A percentile compares a stretch with the other conserved stretches of the same genome.
These are phyloP conservation scores for Plasmopara viticola DNA, from an alignment of 352 stramenopile species.

Conservation along the genomic window DNA sequence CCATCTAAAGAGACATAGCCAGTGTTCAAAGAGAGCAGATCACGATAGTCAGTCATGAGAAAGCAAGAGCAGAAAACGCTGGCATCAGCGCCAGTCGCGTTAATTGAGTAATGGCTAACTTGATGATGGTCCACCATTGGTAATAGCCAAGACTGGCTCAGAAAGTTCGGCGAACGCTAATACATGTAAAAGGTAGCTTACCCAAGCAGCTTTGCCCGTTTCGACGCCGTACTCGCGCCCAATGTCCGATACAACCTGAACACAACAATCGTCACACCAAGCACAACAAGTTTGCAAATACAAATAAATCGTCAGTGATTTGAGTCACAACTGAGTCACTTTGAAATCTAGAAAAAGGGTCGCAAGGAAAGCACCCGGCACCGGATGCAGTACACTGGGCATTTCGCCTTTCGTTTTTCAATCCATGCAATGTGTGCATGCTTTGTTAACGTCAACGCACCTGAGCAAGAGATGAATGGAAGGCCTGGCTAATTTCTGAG, in stretches of 20 bases:
- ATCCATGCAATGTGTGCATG: neutral
- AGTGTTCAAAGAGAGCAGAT: constrained; percentile 35
- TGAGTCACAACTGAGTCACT: constrained; percentile 7
- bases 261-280: constrained; percentile 5
- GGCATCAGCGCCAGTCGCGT: neutral
- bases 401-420: neutral
- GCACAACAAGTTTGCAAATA: constrained; percentile 15
- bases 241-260: constrained; percentile 35
- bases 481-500: constrained; percentile 30
- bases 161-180: constrained; percentile 22
- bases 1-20: constrained; percentile 42
- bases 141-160: constrained; percentile 13
- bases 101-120: constrained; percentile 31
- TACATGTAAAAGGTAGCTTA: constrained; percentile 15
- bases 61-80: constrained; percentile 9
- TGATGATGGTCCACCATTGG: constrained; percentile 23
- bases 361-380: neutral
- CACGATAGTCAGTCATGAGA: constrained; percentile 24
- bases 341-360: constrained; percentile 15
- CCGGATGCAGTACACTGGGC: neutral
- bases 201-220: constrained; percentile 21
- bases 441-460: constrained; percentile 13
- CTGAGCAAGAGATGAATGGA: constrained; percentile 32
- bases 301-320: constrained; percentile 30
- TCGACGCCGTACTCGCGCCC: constrained; percentile 32